These are phyloP conservation scores for Aspergillus neotritici DNA, from an alignment of 2,329 filamentous ascomycete genomes.

Conservation along the genomic window DNA sequence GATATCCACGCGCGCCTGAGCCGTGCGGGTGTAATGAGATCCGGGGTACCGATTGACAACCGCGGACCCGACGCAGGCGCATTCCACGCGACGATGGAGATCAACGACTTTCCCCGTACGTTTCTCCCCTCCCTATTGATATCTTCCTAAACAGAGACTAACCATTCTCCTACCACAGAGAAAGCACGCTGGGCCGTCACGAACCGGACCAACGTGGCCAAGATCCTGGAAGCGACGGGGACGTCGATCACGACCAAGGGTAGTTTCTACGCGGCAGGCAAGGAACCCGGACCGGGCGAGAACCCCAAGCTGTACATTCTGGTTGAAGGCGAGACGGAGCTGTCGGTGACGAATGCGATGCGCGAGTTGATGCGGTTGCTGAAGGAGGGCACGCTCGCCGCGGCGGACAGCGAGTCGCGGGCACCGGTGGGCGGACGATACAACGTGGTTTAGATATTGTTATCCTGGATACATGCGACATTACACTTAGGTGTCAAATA, in stretches of 20 bases:
- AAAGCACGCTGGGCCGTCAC: slow-evolving; percentile 98
- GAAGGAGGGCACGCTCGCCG: slow-evolving; percentile 83
- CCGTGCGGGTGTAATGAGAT: slow-evolving; percentile 80
- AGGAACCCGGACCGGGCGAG: slow-evolving; percentile 67
- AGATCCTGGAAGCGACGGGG: slow-evolving; percentile 90
- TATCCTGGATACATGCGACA: slow-evolving; percentile 1
- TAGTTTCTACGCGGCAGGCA: slow-evolving; percentile 76
- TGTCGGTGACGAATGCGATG: slow-evolving; percentile 86
- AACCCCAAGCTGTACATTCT: slow-evolving; percentile 96
- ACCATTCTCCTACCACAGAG: slow-evolving; percentile 43
- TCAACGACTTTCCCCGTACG: slow-evolving; percentile 91
- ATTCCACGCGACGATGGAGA: slow-evolving; percentile 94
- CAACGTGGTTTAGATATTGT: slow-evolving; percentile 63
- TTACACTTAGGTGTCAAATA: slow-evolving; percentile 7
- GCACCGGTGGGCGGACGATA: slow-evolving; percentile 77
- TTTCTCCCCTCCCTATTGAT: slow-evolving; percentile 11
- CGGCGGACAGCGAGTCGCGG: slow-evolving; percentile 77
- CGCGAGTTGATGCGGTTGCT: slow-evolving; percentile 80
- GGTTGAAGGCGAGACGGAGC: slow-evolving; percentile 93
- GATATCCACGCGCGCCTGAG: slow-evolving; percentile 87
- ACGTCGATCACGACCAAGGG: slow-evolving; percentile 98
- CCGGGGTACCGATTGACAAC: slow-evolving; percentile 94
- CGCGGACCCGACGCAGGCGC: slow-evolving; percentile 95
- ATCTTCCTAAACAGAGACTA: slow-evolving; percentile 5
- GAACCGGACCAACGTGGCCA: slow-evolving; percentile 95